phyloP scores from a whole-genome alignment of 139 green algal species.

The Auxenochlorella pyrenoidosa region DNA sequence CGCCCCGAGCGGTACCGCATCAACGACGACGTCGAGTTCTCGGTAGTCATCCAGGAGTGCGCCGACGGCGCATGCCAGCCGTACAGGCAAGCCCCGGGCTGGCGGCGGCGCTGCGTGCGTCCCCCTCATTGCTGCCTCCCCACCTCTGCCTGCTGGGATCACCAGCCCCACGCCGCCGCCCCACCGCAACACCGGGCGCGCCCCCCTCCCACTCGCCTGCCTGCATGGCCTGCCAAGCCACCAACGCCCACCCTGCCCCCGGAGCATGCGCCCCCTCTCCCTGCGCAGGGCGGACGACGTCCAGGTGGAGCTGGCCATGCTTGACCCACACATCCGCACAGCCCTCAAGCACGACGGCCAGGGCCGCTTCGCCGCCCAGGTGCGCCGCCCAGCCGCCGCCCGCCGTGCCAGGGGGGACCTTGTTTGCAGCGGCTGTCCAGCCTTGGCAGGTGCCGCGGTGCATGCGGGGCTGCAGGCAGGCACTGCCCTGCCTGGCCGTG shows the following conservation, averaged over 20 bases:
- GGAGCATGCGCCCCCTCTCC: background rate
- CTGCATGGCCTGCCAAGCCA: background rate
- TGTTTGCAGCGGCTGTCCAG: too few relatives aligned
- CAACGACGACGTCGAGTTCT: conserved; percentile 76
- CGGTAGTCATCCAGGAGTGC: conserved; percentile 78
- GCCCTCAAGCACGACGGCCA: conserved; percentile 68
- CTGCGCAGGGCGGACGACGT: conserved; percentile 77
- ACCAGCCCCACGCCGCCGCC: too few relatives aligned
- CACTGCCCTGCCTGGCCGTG: too few relatives aligned
- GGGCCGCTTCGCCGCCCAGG: conserved; percentile 40
- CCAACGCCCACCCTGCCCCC: too few relatives aligned
- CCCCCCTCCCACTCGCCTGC: too few relatives aligned
- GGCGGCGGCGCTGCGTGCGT: too few relatives aligned
- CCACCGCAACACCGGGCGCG: too few relatives aligned
- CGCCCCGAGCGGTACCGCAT: conserved; percentile 67
- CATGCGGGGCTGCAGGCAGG: too few relatives aligned
- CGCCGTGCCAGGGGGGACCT: too few relatives aligned
- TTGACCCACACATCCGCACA: conserved; percentile 91
- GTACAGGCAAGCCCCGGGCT: conserved; percentile 64
- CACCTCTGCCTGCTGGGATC: too few relatives aligned
- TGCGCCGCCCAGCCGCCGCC: background rate
- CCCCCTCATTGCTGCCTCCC: background rate
- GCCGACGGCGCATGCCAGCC: conserved; percentile 60
- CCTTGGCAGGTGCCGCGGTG: too few relatives aligned
- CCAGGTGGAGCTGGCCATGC: conserved; percentile 95